Percentiles rank a stretch among this genome's conserved stretches.
Conservation (phyloP, 495 filamentous ascomycete genomes). For the Opeltia flavorubescens region DNA sequence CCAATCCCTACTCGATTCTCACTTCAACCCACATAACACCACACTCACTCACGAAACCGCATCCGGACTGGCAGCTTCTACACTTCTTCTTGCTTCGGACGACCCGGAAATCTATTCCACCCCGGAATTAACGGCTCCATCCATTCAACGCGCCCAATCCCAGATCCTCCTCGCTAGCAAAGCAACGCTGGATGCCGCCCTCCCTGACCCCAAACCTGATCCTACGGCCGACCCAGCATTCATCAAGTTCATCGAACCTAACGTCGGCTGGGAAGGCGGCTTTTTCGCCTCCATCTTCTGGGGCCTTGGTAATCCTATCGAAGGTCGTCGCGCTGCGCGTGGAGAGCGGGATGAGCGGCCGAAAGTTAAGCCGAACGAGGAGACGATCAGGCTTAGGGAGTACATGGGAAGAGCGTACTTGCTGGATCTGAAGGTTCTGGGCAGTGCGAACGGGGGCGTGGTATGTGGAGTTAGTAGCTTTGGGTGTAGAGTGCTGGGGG, state of each 20-base stretch:
- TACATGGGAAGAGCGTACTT: conserved; percentile 57
- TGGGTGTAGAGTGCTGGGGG: conserved; percentile 53
- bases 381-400: conserved; percentile 40
- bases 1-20: conserved; percentile 8
- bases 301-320: conserved; percentile 36
- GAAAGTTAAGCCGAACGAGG: not conserved
- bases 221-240: conserved; percentile 25
- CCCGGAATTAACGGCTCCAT: conserved; percentile 34
- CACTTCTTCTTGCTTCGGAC: conserved; percentile 48
- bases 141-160: conserved; percentile 38
- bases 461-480: conserved; percentile 53
- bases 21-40: conserved; percentile 11
- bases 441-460: conserved; percentile 41
- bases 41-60: not conserved
- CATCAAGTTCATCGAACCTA: conserved; percentile 47
- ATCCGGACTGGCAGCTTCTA: conserved; percentile 11
- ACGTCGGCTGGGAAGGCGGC: conserved; percentile 60
- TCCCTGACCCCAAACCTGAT: not conserved
- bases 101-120: conserved; percentile 51
- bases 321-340: conserved; percentile 14
- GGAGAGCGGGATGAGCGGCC: conserved; percentile 7
- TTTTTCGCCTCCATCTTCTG: conserved; percentile 60
- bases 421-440: conserved; percentile 55
- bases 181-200: conserved; percentile 26
- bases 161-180: conserved; percentile 52